Evolutionary conservation across 345 rosid species (phyloP), one percentile per base, ranked within the genome.

Genomic region (Eucalyptus marginata): DNA sequence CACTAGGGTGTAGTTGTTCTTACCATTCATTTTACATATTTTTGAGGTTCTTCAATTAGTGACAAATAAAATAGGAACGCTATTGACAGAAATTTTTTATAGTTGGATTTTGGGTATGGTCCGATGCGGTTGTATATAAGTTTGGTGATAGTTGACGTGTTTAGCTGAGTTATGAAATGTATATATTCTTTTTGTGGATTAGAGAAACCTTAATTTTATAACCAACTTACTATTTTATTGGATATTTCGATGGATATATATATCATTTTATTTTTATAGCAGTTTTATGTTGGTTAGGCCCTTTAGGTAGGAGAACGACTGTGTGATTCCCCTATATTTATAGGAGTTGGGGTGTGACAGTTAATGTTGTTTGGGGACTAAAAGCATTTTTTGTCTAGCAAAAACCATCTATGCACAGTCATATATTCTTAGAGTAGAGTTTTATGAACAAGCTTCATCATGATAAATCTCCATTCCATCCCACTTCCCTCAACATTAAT

Each of bases 91-190:
- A 64, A 64, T 29, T n/a, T 62, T 64, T n/a, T 16, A 3, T n/a
- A 64, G 36, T 25, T 24, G 14, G 7, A 58, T 58, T 58, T 58
- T 58, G 14, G 14, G 1, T 58, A 25, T 58, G 64, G 13, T 58
- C 7, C 3, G 0, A 58, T 10, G 7, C 2, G 1, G 0, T 25
- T 58, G n/a, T 25, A 58, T 58, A 27, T 58, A 58, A 58, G 64
- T 25, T 10, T 58, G 14, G 13, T 25, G 64, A 58, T 25, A 58
- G 64, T 25, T 58, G 64, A 24, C 14, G 3, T 24, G 64, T 58
- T 58, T 58, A 58, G 3, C n/a, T 58, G 0, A 25, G 64, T 58
- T 13, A 24, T 58, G 14, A 58, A 58, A 58, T 58, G n/a, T 2
- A 58, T 25, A 58, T 58, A 58, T 58, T 25, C 13, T 10, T 25